Evolutionary conservation across 345 rosid genomes (phyloP).

Genomic region (Pistacia atlantica): DNA sequence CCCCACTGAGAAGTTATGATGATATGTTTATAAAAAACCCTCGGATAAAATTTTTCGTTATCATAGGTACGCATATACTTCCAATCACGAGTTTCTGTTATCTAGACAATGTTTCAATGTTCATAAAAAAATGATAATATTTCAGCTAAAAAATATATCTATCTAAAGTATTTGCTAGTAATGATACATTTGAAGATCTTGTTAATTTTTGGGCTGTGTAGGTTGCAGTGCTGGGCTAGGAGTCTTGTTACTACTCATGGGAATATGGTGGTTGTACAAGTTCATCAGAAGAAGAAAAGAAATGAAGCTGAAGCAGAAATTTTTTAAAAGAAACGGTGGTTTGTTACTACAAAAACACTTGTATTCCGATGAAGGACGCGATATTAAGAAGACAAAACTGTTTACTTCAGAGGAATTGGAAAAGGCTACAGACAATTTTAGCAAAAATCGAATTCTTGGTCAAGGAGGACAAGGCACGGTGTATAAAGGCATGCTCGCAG

Average conservation of each 20-base stretch:
- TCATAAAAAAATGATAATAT: no score
- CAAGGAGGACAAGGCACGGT: neutral
- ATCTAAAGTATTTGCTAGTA: no score
- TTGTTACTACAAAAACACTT: neutral
- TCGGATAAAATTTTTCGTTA: no score
- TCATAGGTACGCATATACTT: no score
- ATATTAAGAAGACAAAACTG: neutral
- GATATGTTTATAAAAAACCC: no score
- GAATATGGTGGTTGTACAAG: neutral
- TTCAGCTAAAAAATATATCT: no score
- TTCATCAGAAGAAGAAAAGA: neutral
- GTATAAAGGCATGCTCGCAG: no score
- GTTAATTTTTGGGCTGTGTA: no score
- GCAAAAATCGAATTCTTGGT: neutral
- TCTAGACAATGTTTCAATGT: no score
- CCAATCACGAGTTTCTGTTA: no score
- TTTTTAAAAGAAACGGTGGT: conserved; percentile 1
- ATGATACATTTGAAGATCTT: no score
- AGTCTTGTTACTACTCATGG: neutral
- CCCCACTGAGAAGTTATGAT: no score
- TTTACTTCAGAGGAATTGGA: neutral
- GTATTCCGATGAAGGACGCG: neutral
- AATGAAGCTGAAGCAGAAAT: neutral
- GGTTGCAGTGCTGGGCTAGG: neutral
- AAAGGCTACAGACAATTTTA: neutral